These are phyloP conservation scores for Emmonsiellopsis sp. DNA, from an alignment of 2,329 filamentous ascomycete genomes.

Conservation along the genomic window DNA sequence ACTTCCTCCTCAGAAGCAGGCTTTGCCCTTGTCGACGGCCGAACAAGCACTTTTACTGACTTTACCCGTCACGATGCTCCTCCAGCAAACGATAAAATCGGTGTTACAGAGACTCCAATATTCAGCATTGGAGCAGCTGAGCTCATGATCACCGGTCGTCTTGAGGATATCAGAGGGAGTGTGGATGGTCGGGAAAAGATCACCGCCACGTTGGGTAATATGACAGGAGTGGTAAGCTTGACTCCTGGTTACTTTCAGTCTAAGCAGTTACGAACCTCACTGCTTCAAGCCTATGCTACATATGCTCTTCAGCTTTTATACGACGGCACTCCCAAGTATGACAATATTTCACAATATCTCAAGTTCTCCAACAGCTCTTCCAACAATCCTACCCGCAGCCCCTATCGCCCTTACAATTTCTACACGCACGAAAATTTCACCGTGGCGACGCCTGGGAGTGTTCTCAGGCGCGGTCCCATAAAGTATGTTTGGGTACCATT, in stretches of 20 bases:
- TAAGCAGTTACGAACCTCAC: neutral
- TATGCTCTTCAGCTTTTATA: neutral
- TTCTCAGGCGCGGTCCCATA: neutral
- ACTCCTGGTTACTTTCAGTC: neutral
- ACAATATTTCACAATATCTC: neutral
- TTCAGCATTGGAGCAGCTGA: neutral
- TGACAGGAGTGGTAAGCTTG: neutral
- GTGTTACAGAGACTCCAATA: neutral
- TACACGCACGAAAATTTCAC: neutral
- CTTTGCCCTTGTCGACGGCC: neutral
- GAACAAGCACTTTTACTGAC: neutral
- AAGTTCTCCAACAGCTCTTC: neutral
- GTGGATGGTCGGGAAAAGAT: neutral
- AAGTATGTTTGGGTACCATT: neutral
- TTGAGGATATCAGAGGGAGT: neutral
- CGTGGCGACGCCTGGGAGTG: neutral
- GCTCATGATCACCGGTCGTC: neutral
- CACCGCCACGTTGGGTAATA: neutral
- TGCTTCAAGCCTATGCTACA: neutral
- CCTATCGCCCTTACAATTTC: neutral
- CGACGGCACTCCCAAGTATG: neutral
- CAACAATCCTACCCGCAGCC: neutral
- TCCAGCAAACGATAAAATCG: no score
- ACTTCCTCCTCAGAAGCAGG: neutral
- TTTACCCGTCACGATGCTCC: neutral